Base-by-base conservation (phyloP, 106 monocot genomes). In the Phalaenopsis equestris region DNA sequence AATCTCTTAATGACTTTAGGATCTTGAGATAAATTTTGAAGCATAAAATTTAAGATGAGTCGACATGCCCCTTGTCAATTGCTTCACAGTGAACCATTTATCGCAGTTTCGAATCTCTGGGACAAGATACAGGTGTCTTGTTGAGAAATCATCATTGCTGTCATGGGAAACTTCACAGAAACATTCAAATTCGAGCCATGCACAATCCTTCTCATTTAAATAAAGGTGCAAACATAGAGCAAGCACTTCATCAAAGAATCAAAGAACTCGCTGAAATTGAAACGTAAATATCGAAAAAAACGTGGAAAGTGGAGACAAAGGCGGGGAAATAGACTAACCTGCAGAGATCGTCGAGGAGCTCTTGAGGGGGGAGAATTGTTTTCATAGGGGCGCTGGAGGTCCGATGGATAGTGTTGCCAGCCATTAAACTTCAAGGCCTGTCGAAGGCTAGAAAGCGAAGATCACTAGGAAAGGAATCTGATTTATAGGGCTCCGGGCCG, bases 271-370 rank as follows among this genome's bases (percentile, higher is more conserved):
- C 24, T 61, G n/a, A 61, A 4, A 65, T 19, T 24, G n/a, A 7
- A 21, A 21, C 21, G 24, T 5, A 65, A 24, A 65, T 61, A 24
- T 5, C 5, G 64, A 65, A 52, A 65, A 65, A 65, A 24, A 23
- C 19, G 64, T 10, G 19, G 37, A 70, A 70, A 74, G 3, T 12
- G 8, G 49, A 46, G 48, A 0, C 10, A 21, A 12, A 48, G 30
- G 21, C 48, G 76, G 2, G 49, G 3, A 42, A 4, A 43, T 43
- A 19, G 46, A 49, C 76, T 30, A 76, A 95, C 95, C 95, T 92
- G 92, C 95, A 95, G 55, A 95, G 95, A 76, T 95, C 95, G 81
- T 92, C 90, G 80, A 92, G 92, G 73, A 95, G 89, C 80, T 95
- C 95, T 77, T 95, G 95, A 37, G 95, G 92, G 12, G 95, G 95